phyloP scores from a whole-genome alignment of 495 filamentous ascomycete species.

The Aspergillus homomorphus region DNA sequence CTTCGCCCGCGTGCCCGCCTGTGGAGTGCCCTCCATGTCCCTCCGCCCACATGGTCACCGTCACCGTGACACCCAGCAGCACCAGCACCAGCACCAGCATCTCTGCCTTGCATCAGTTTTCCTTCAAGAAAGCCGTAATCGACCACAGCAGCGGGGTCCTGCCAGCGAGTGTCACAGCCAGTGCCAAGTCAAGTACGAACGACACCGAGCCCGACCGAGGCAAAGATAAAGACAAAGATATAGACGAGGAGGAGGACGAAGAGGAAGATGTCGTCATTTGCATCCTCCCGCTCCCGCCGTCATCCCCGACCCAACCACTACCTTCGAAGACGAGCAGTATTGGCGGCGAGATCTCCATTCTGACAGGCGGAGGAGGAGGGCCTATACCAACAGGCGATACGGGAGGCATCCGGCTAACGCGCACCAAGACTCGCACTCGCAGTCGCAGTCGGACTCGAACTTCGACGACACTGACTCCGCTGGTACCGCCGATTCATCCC shows the following conservation, averaged over 20 bases:
- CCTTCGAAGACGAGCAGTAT: neutral
- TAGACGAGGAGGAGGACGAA: neutral
- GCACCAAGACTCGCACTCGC: neutral
- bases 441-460: neutral
- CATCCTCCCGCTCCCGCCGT: neutral
- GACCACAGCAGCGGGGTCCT: neutral
- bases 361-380: no score
- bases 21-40: neutral
- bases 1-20: neutral
- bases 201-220: neutral
- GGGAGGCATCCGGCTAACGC: neutral
- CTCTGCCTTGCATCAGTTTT: neutral
- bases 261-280: neutral
- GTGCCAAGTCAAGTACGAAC: neutral
- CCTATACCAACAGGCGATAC: neutral
- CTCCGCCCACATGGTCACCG: constrained; percentile 6
- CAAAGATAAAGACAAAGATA: no score
- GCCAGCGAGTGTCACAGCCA: neutral
- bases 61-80: neutral
- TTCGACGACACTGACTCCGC: neutral
- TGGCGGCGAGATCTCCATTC: neutral
- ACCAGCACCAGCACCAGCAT: neutral
- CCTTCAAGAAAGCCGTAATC: neutral
- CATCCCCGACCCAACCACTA: neutral
- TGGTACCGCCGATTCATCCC: no score